These are phyloP conservation scores for Moesziomyces parantarcticus DNA, from an alignment of 1,284 basidiomycete genomes.

Conservation along the genomic window DNA sequence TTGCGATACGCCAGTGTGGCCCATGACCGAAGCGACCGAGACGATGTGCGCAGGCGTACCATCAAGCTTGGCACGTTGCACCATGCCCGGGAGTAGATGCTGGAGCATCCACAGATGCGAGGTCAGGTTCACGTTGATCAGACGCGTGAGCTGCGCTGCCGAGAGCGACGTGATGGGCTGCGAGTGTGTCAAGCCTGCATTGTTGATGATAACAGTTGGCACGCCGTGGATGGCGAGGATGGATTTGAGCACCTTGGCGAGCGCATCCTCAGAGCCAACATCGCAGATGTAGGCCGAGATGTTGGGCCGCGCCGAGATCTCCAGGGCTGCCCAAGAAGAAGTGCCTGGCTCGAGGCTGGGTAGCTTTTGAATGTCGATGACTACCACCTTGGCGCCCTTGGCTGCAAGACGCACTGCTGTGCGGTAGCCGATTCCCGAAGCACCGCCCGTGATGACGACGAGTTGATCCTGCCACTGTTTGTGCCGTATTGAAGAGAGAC, in stretches of 20 bases:
- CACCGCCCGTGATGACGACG: conserved; percentile 71
- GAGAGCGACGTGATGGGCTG: conserved; percentile 83
- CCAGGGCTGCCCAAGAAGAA: not conserved
- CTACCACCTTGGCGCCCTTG: conserved; percentile 82
- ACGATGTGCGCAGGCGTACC: conserved; percentile 84
- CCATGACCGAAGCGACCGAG: conserved; percentile 76
- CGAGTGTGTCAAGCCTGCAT: conserved; percentile 93
- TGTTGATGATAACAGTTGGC: conserved; percentile 86
- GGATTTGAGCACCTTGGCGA: conserved; percentile 39
- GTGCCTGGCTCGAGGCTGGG: not conserved
- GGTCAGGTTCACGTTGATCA: conserved; percentile 87
- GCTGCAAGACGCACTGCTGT: conserved; percentile 84
- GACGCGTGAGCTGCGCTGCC: conserved; percentile 76
- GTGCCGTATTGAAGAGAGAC: conserved; percentile 16
- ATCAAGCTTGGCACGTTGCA: conserved; percentile 69
- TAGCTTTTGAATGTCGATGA: conserved; percentile 74
- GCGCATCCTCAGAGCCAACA: conserved; percentile 36
- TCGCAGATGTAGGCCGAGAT: conserved; percentile 56
- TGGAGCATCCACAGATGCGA: conserved; percentile 91
- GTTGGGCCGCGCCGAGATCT: conserved; percentile 14
- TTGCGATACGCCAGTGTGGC: conserved; percentile 79
- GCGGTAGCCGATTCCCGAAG: conserved; percentile 86
- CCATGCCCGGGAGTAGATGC: conserved; percentile 90
- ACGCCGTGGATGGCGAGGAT: conserved; percentile 31
- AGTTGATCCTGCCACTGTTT: conserved; percentile 42